phyloP scores from a whole-genome alignment of 2,329 filamentous ascomycete genomes.

The Tolypocladium guangdongense region DNA sequence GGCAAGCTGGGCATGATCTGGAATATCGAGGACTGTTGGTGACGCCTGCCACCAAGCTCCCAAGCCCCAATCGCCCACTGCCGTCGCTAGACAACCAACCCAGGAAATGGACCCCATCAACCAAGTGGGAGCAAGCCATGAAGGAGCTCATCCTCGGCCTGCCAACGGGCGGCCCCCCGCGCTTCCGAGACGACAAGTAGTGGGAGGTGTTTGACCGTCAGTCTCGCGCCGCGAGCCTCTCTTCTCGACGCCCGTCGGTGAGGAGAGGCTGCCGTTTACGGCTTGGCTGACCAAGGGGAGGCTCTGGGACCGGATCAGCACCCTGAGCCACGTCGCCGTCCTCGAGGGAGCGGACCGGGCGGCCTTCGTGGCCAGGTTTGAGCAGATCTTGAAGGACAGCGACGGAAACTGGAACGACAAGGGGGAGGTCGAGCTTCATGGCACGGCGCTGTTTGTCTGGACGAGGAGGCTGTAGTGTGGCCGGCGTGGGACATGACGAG shows the following conservation, averaged over 20 bases:
- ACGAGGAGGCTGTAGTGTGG: slow-evolving; percentile 32
- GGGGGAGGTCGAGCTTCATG: slow-evolving; percentile 54
- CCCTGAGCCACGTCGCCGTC: slow-evolving; percentile 57
- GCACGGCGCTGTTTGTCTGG: slow-evolving; percentile 53
- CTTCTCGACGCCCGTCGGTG: slow-evolving; percentile 53
- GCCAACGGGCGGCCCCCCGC: slow-evolving; percentile 43
- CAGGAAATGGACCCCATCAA: slow-evolving; percentile 39
- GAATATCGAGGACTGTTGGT: slow-evolving; percentile 62
- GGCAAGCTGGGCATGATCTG: slow-evolving; percentile 57
- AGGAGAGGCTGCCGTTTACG: slow-evolving; percentile 44
- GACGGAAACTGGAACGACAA: slow-evolving; percentile 48
- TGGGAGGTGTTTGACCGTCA: slow-evolving; percentile 52
- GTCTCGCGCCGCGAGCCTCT: slow-evolving; percentile 29
- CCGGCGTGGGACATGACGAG: no score
- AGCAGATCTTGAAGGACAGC: slow-evolving; percentile 38
- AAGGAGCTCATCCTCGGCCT: slow-evolving; percentile 46
- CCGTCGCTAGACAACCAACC: slow-evolving; percentile 50
- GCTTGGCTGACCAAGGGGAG: slow-evolving; percentile 46
- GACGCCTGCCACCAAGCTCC: background rate
- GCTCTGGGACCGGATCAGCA: slow-evolving; percentile 53
- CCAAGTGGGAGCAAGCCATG: slow-evolving; percentile 50
- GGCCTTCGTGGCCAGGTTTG: slow-evolving; percentile 37
- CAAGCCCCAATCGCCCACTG: background rate
- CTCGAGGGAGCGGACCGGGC: slow-evolving; percentile 39
- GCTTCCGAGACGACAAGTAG: slow-evolving; percentile 58